Base-by-base conservation (phyloP, 2,329 filamentous ascomycete genomes). In the Stromatinia cepivora region DNA sequence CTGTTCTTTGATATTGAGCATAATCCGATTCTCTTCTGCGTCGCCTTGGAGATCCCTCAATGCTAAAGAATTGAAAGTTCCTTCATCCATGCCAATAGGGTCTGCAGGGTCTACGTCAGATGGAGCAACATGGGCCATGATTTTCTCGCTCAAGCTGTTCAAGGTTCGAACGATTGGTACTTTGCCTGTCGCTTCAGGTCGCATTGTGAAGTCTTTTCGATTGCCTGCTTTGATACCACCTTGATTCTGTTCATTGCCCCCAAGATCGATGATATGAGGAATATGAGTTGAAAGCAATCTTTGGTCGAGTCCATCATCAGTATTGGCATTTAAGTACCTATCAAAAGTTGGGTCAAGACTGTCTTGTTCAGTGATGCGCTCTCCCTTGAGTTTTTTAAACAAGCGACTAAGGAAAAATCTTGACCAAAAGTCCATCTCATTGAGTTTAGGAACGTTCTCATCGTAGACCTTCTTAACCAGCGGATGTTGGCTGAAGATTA, bases 181-280 rank as follows among this genome's bases (percentile, higher is more conserved):
- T 77, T 95, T 94, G 58, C 90, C 87, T 59, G 87, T 82, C 15
- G 88, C 85, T 3, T 84, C 85, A 2, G 93, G 93, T 46, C 92
- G 87, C 93, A 98, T 97, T 73, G 96, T 95, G 48, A 91, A 82
- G 78, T 98, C 93, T 68, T 94, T 93, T 66, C 90, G 86, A 79
- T 99, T 98, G 63, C 95, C 95, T 71, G 85, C 81, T 75, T 86
- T 90, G 76, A 90, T 87, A 66, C 94, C 92, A 74, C 93, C 96
- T 79, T 97, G 90, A 76, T 99, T 94, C 79, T 95, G 92, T 80
- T 98, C 95, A 77, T 99, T 99, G 42, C 91, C 95, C 77, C 94
- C 92, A 36, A 99, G 81, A 78, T 99, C 92, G 74, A 99, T 94
- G 73, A 96, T 94, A 75, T 94, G 89, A 0, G 95, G 94, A 28